Conservation (phyloP, 768 basidiomycete species). For the Boletellus ananas region DNA sequence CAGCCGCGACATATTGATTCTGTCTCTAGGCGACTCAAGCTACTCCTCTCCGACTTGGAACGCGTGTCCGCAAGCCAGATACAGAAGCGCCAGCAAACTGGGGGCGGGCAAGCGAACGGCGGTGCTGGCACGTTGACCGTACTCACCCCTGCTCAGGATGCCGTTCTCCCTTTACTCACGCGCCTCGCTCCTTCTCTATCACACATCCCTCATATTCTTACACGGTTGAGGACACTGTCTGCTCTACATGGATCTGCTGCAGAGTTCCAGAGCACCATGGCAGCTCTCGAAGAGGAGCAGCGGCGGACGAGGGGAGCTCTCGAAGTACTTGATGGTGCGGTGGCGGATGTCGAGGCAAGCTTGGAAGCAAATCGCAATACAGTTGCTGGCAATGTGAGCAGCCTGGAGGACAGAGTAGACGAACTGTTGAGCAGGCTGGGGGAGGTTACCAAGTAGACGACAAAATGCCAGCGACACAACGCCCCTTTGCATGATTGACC, state of each 20-base stretch:
- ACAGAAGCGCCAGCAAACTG: constrained; percentile 20
- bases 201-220: constrained; percentile 86
- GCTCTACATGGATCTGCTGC: constrained; percentile 78
- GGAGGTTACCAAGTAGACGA: constrained; percentile 23
- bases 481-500: not conserved
- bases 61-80: constrained; percentile 51
- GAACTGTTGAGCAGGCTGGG: constrained; percentile 44
- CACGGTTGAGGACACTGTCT: constrained; percentile 81
- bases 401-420: constrained; percentile 60
- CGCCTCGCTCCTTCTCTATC: constrained; percentile 71
- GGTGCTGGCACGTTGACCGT: constrained; percentile 12
- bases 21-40: constrained; percentile 88
- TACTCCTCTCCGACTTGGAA: constrained; percentile 90
- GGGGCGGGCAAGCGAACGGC: not conserved
- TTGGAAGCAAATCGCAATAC: constrained; percentile 67
- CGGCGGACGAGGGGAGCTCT: constrained; percentile 58
- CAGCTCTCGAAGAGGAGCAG: constrained; percentile 70
- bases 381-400: constrained; percentile 69
- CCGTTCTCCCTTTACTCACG: constrained; percentile 63
- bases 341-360: constrained; percentile 71
- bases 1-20: constrained; percentile 96
- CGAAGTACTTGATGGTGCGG: constrained; percentile 63
- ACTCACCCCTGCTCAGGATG: constrained; percentile 45
- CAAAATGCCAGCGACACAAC: not conserved
- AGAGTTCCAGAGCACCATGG: constrained; percentile 67